Base-by-base conservation (phyloP, 129 eudicot genomes). In the Saposhnikovia divaricata region DNA sequence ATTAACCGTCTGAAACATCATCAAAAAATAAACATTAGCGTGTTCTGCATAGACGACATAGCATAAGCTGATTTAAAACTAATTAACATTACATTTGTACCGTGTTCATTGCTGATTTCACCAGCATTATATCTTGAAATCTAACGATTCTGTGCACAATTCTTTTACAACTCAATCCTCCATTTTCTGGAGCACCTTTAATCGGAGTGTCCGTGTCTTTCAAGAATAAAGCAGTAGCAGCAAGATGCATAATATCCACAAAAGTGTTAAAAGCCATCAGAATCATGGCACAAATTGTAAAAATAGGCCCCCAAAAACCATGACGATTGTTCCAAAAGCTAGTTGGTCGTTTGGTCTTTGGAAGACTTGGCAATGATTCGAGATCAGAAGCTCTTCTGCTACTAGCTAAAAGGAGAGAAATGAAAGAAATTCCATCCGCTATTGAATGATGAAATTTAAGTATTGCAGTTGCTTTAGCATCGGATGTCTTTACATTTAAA, bases 101-200 rank as follows among this genome's bases (percentile, higher is more conserved):
- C 86, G 34, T 44, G 72, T 79, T 82, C 81, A 86, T 50, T 27
- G 87, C 87, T 76, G 45, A 81, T 86, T 88, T 88, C 39, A 88
- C 82, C 2, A 86, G 77, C 80, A 80, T 79, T 23, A 88, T 66
- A 39, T 88, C 91, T 45, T 86, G 82, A 10, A 88, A 78, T 44
- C 81, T 79, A 38, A 86, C 1, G 7, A 42, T 46, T 46, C 80
- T 48, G 51, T 82, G 81, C 65, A 85, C 87, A 6, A 88, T 47
- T 46, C 86, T 28, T 80, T 46, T 85, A 14, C 71, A 77, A 28
- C 66, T 51, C 66, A 16, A 1, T 42, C 76, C 81, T 42, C 27
- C 81, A 69, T 9, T 74, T 10, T 79, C 71, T 18, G 37, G 7
- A 11, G 16, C 39, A 1, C 85, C 87, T 75, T 82, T 83, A 10